Percentiles rank a stretch among this genome's conserved stretches.
Conservation (phyloP, 148 eudicot genomes). For the Drosera capensis region DNA sequence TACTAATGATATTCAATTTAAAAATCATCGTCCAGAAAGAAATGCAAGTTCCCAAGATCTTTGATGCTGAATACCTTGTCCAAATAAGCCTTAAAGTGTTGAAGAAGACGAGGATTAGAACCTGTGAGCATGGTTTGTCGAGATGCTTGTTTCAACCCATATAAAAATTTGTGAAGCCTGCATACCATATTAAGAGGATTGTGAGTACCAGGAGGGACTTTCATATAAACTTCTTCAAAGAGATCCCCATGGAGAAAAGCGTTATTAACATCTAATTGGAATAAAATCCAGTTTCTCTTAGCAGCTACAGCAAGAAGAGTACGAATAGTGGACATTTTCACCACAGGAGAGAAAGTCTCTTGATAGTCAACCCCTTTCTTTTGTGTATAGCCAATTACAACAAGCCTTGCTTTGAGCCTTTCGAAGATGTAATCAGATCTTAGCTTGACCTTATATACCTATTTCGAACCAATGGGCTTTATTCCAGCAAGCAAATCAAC, state of each 20-base stretch:
- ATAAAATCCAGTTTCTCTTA: background rate
- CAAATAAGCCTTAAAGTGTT: no score
- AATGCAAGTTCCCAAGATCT: no score
- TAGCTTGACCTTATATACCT: constrained; percentile 3
- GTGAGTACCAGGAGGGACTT: background rate
- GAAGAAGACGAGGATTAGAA: no score
- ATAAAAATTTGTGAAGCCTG: no score
- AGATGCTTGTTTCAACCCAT: no score
- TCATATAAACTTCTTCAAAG: background rate
- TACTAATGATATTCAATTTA: no score
- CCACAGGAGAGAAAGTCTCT: background rate
- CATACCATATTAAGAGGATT: background rate
- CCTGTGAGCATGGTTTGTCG: no score
- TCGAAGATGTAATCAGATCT: constrained; percentile 1
- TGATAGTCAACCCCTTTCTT: constrained; percentile 4
- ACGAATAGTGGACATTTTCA: constrained; percentile 1
- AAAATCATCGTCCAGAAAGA: no score
- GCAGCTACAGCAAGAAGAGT: background rate
- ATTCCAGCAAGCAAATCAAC: background rate
- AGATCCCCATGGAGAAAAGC: constrained; percentile 2
- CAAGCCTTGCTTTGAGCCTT: constrained; percentile 1
- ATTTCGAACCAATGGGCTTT: background rate
- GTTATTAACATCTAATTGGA: constrained; percentile 1
- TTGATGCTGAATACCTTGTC: no score
- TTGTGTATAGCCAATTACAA: constrained; percentile 4